Evolutionary conservation across 164 flowering plant genomes (phyloP).

Genomic region (Tetracentron sinense): DNA sequence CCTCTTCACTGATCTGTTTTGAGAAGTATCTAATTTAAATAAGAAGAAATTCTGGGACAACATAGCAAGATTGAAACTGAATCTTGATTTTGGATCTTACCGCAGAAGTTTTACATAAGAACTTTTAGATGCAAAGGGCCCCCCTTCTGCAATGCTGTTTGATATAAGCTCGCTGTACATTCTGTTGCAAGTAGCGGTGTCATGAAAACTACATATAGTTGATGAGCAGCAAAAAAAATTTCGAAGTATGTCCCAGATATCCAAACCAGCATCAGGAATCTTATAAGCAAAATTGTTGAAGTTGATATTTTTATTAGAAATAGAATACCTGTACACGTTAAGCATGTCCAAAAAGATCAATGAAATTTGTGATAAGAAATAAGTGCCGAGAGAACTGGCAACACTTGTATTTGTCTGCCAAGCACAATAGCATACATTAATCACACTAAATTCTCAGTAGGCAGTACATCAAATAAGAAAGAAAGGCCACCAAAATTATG

Average conservation of each 20-base stretch:
- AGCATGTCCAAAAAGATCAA: slow-evolving; percentile 96
- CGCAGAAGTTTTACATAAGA: slow-evolving; percentile 88
- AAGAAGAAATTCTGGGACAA: neutral
- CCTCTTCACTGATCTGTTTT: slow-evolving; percentile 86
- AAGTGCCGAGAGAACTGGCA: slow-evolving; percentile 87
- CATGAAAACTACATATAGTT: neutral
- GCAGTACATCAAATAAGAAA: neutral
- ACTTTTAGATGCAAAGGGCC: slow-evolving; percentile 81
- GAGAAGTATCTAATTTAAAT: neutral
- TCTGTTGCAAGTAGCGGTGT: slow-evolving; percentile 39
- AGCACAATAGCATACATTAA: neutral
- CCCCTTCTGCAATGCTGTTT: slow-evolving; percentile 82
- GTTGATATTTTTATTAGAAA: neutral
- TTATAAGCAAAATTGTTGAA: neutral
- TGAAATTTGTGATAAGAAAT: slow-evolving; percentile 77
- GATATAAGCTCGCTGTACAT: slow-evolving; percentile 99
- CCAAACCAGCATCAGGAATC: neutral
- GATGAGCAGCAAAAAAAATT: neutral
- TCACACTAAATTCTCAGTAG: neutral
- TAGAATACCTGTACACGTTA: slow-evolving; percentile 80
- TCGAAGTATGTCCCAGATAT: neutral
- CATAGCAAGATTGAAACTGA: neutral
- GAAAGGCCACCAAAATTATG: neutral
- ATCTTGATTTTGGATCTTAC: slow-evolving; percentile 27
- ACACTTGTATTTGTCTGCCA: slow-evolving; percentile 96